phyloP scores from a whole-genome alignment of 2,329 filamentous ascomycete species.

The Graphilbum sp. region DNA sequence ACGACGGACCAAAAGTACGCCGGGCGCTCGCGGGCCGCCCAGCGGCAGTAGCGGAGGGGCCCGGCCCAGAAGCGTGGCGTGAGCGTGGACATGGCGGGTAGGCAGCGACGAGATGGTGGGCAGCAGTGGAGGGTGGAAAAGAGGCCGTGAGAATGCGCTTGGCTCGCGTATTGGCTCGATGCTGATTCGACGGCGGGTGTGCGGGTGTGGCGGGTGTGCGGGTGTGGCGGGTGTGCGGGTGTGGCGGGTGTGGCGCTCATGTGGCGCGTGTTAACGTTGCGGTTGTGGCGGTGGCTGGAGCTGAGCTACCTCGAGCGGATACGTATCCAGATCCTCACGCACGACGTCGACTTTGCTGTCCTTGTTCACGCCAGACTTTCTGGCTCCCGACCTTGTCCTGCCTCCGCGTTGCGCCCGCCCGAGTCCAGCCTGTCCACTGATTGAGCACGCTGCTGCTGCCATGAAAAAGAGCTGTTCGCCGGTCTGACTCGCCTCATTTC shows the following conservation, averaged over 20 bases:
- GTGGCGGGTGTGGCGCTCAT: too few relatives aligned
- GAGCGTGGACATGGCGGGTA: slow-evolving; percentile 38
- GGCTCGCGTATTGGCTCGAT: not conserved
- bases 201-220: too few relatives aligned
- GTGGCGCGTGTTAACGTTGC: too few relatives aligned
- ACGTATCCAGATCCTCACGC: not conserved
- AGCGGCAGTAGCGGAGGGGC: slow-evolving; percentile 73
- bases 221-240: too few relatives aligned
- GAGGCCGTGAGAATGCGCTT: not conserved
- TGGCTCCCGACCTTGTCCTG: not conserved
- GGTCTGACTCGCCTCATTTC: too few relatives aligned
- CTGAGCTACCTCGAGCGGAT: not conserved
- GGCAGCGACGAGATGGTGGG: too few relatives aligned
- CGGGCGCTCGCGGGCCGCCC: slow-evolving; percentile 75
- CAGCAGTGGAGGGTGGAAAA: not conserved
- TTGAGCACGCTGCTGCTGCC: too few relatives aligned
- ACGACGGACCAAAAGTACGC: slow-evolving; percentile 79
- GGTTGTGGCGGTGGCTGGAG: not conserved
- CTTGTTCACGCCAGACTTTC: too few relatives aligned
- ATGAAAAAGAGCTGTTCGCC: not conserved
- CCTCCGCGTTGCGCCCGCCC: too few relatives aligned
- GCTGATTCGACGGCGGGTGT: slow-evolving; percentile 4
- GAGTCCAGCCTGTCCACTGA: too few relatives aligned
- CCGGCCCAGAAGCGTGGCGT: slow-evolving; percentile 68
- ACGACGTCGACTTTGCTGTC: too few relatives aligned